Evolutionary conservation across 495 filamentous ascomycete genomes (phyloP).

Genomic region (Tuber microsphaerosporum): DNA sequence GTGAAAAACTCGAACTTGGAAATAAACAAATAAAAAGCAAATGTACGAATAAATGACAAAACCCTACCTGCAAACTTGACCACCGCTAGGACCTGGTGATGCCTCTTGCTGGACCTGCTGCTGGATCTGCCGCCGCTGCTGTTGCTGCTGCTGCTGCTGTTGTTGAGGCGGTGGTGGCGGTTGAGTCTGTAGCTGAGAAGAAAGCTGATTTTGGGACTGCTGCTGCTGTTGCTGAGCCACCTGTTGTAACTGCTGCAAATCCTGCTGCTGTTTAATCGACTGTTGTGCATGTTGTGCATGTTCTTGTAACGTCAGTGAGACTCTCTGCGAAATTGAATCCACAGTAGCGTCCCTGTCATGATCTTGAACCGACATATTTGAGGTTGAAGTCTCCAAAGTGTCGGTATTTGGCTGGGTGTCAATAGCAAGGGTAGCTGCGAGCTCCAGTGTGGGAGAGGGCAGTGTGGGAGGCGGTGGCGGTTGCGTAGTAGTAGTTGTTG

Average conservation of each 20-base stretch:
- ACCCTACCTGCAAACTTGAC: constrained; percentile 32
- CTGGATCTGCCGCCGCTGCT: background rate
- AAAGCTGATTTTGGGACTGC: constrained; percentile 14
- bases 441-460: constrained; percentile 13
- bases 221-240: constrained; percentile 34
- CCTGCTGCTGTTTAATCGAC: constrained; percentile 27
- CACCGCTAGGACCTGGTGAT: constrained; percentile 23
- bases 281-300: constrained; percentile 13
- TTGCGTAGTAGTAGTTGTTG: constrained; percentile 39
- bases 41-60: constrained; percentile 9
- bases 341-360: constrained; percentile 35
- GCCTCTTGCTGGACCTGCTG: constrained; percentile 6
- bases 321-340: constrained; percentile 14
- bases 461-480: constrained; percentile 20
- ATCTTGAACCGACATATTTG: constrained; percentile 30
- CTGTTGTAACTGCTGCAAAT: constrained; percentile 34
- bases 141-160: constrained; percentile 10
- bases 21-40: constrained; percentile 7
- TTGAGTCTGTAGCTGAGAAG: constrained; percentile 9
- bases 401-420: constrained; percentile 23
- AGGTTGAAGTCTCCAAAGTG: constrained; percentile 20
- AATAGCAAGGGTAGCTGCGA: constrained; percentile 17
- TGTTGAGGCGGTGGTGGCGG: constrained; percentile 19
- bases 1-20: background rate
- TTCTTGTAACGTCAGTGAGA: constrained; percentile 23